Evolutionary conservation across 2,329 filamentous ascomycete species (phyloP), one percentile per base, ranked within the genome.

Genomic region (Pseudogymnoascus sp.): DNA sequence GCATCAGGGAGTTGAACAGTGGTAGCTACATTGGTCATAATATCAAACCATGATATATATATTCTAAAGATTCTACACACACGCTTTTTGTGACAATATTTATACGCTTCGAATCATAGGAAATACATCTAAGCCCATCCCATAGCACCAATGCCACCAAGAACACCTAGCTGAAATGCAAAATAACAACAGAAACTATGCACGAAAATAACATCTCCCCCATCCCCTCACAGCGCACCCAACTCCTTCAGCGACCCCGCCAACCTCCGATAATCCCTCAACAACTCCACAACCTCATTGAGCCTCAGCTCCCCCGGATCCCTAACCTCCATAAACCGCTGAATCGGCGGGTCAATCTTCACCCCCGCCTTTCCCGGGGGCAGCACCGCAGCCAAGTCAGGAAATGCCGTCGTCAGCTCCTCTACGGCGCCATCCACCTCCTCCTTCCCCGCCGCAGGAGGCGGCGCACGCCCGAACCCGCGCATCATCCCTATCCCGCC

Each of bases 251-350:
- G 73, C 7, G 83, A 84, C 28, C 79, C 79, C 0, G 89, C 89
- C 56, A 93, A 76, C 62, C 90, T 80, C 69, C 89, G 84, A 70
- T 93, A 93, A 73, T 93, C 90, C 63, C 84, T 81, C 21, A 93
- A 75, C 59, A 93, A 76, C 63, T 89, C 84, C 23, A 88, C 76
- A 16, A 93, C 86, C 70, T 93, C 90, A n/a, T 85, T 84, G 25
- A 93, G 78, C 63, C 81, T 86, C 28, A 93, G 78, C 56, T 93
- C 89, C 0, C 82, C 82, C 0, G 87, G 86, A 71, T 87, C 87
- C 69, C 89, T 81, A 63, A 89, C 74, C 69, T 91, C 87, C 78
- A 93, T 82, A 73, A 93, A 93, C 60, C 86, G 84, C 73, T 86
- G 84, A 67, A 88, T 86, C 0, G 89, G 89, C 25, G 88, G 88